These are phyloP conservation scores for Tremellales sp. DNA, from an alignment of 1,284 basidiomycete genomes.

Conservation along the genomic window DNA sequence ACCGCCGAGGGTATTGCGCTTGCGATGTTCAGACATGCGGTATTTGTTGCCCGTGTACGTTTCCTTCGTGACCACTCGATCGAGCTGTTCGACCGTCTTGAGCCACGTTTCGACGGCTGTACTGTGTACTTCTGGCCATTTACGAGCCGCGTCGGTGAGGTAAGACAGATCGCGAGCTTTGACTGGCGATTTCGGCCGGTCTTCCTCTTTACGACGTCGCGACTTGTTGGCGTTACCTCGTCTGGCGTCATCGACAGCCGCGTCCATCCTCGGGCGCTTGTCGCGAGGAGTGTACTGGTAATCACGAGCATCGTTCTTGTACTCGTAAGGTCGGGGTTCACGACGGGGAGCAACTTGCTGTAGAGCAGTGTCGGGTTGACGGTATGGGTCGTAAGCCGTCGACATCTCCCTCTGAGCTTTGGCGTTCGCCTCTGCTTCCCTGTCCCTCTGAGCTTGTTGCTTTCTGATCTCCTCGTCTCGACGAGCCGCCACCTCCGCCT, in stretches of 20 bases:
- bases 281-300: slow-evolving; percentile 29
- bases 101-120: slow-evolving; percentile 30
- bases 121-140: slow-evolving; percentile 32
- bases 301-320: slow-evolving; percentile 18
- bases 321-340: slow-evolving; percentile 36
- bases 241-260: slow-evolving; percentile 39
- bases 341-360: slow-evolving; percentile 32
- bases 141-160: slow-evolving; percentile 20
- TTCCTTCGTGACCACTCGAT: slow-evolving; percentile 15
- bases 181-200: slow-evolving; percentile 9
- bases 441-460: slow-evolving; percentile 5
- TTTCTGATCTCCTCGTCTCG: too few species aligned
- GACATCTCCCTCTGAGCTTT: too few species aligned
- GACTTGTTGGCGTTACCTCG: slow-evolving; percentile 16
- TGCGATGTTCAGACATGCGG: slow-evolving; percentile 21
- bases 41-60: slow-evolving; percentile 31
- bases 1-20: slow-evolving; percentile 22
- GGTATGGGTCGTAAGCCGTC: too few species aligned
- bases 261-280: slow-evolving; percentile 42
- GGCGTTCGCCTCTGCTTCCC: slow-evolving; percentile 7
- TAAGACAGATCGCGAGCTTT: slow-evolving; percentile 21
- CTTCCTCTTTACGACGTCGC: slow-evolving; percentile 39
- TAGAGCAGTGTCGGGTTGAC: too few species aligned
- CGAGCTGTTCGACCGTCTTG: slow-evolving; percentile 19
- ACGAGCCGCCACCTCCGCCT: too few species aligned